These are phyloP conservation scores for Infundibulicybe gibba DNA, from an alignment of 768 basidiomycete species.

Conservation along the genomic window DNA sequence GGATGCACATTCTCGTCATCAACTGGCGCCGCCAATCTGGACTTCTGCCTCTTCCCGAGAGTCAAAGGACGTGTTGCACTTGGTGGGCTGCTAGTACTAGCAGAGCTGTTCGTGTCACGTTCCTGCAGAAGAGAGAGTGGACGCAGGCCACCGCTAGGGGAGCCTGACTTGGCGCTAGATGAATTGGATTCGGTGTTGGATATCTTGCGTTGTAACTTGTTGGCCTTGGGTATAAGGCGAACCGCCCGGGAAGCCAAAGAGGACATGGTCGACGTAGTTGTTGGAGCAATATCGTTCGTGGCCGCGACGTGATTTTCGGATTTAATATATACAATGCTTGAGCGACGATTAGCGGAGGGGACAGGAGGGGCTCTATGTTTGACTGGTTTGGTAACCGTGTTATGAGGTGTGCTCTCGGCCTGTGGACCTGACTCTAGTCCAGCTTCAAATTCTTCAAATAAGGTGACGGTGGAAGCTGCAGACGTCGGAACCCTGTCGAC, in stretches of 20 bases:
- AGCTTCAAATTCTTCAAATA: conserved; percentile 54
- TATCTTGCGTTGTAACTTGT: conserved; percentile 42
- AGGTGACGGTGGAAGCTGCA: conserved; percentile 57
- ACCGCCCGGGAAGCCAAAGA: conserved; percentile 43
- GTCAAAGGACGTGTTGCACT: conserved; percentile 48
- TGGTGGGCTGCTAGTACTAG: conserved; percentile 12
- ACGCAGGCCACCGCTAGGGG: conserved; percentile 49
- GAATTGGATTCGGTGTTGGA: conserved; percentile 21
- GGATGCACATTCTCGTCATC: conserved; percentile 40
- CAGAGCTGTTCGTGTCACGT: conserved; percentile 37
- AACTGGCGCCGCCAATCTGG: conserved; percentile 20
- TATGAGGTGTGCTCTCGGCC: conserved; percentile 65
- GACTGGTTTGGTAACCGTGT: conserved; percentile 33
- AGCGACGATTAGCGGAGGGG: conserved; percentile 37
- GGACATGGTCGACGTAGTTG: conserved; percentile 29
- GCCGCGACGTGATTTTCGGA: conserved; percentile 40
- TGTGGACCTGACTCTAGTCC: conserved; percentile 42
- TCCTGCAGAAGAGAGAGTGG: conserved; percentile 62
- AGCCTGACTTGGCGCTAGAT: conserved; percentile 27
- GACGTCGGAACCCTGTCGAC: conserved; percentile 37
- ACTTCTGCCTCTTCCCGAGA: conserved; percentile 53
- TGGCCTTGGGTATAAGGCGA: conserved; percentile 49
- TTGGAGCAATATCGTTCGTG: conserved; percentile 17
- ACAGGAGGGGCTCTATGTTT: conserved; percentile 29
- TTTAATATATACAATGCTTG: conserved; percentile 64